Percentiles rank a stretch among this genome's conserved stretches.
Conservation (phyloP, 202 grass and related monocot genomes). For the Cymbopogon flexuosus region DNA sequence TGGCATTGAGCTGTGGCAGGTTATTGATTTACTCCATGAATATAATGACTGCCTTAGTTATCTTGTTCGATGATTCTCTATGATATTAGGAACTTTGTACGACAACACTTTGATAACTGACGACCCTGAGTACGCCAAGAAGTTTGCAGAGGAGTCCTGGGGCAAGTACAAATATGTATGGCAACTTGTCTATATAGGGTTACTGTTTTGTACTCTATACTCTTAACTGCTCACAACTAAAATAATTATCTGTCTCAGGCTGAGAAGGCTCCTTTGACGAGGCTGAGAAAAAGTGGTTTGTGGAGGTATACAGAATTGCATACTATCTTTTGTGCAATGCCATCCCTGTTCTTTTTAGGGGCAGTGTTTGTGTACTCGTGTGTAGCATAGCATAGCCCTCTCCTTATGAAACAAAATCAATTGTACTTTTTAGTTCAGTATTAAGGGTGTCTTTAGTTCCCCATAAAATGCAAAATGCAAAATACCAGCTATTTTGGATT, state of each 20-base stretch:
- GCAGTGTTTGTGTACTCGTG: neutral
- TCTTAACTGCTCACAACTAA: neutral
- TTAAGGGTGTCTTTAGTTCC: too few relatives aligned
- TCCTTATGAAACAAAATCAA: neutral
- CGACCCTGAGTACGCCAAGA: conserved; percentile 65
- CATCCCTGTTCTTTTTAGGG: neutral
- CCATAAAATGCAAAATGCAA: too few relatives aligned
- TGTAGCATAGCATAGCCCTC: neutral
- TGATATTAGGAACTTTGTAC: conserved; percentile 52
- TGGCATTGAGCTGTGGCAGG: conserved; percentile 89
- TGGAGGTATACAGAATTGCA: conserved; percentile 32
- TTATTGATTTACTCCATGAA: neutral
- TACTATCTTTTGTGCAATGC: neutral
- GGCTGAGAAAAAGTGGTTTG: conserved; percentile 58
- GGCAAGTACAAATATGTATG: conserved; percentile 67
- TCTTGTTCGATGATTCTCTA: neutral
- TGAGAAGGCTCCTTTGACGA: conserved; percentile 76
- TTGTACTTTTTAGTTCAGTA: neutral
- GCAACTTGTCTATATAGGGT: neutral
- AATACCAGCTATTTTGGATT: too few relatives aligned
- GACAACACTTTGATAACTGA: conserved; percentile 68
- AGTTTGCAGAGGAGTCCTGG: conserved; percentile 70
- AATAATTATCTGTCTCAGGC: conserved; percentile 28
- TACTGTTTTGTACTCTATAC: neutral
- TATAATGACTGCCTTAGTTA: neutral